Evolutionary conservation across 129 eudicot genomes (phyloP).

Genomic region (Ambrosia trifida): DNA sequence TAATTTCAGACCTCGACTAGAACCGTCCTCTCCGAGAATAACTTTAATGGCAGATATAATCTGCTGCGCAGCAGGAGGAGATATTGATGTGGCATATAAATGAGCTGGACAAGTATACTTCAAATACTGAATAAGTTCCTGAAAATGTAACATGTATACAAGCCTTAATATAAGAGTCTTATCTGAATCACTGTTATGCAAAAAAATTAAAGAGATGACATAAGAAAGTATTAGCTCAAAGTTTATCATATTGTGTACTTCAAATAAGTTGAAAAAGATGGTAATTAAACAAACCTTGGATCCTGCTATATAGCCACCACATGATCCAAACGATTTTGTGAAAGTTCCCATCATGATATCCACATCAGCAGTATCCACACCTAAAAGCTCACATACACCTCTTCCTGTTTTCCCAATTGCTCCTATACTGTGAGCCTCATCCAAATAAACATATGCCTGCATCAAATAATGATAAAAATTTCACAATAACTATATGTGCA

Average conservation of each 20-base stretch:
- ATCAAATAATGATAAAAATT: not conserved
- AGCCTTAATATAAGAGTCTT: not conserved
- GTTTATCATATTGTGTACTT: not conserved
- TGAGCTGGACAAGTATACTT: conserved; percentile 88
- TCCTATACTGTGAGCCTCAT: conserved; percentile 98
- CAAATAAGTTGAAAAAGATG: not conserved
- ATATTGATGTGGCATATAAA: conserved; percentile 84
- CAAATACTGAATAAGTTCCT: conserved; percentile 83
- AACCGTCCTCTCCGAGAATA: conserved; percentile 89
- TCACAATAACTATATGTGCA: conserved; percentile 4
- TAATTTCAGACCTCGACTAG: conserved; percentile 30
- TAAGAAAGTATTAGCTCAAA: not conserved
- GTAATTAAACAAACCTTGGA: conserved; percentile 43
- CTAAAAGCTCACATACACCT: conserved; percentile 93
- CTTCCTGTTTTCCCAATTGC: conserved; percentile 91
- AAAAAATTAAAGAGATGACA: not conserved
- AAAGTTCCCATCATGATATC: conserved; percentile 98
- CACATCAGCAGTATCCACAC: conserved; percentile 89
- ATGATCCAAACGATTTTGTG: conserved; percentile 92
- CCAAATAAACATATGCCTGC: conserved; percentile 90
- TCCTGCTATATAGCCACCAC: conserved; percentile 98
- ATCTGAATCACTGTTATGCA: not conserved
- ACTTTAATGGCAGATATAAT: conserved; percentile 81
- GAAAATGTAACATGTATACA: conserved; percentile 6
- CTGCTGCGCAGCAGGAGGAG: conserved; percentile 93